Evolutionary conservation across 257 asterid species (phyloP), one percentile per base, ranked within the genome.

Genomic region (Jacaranda copaia): DNA sequence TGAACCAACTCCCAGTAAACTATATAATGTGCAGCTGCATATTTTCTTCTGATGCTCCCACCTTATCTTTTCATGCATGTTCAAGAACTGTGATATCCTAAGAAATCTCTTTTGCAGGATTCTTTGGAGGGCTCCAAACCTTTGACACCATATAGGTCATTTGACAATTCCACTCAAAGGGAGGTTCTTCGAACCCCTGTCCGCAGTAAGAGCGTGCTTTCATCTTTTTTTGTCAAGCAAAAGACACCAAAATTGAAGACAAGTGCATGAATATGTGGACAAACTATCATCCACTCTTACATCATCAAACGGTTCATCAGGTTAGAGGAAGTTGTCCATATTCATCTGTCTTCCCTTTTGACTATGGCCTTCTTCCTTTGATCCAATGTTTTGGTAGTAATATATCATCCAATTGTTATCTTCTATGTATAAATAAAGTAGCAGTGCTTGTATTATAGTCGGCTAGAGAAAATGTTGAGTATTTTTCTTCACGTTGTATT

Each of bases 171-270:
- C 49, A 69, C 78, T 38, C 88, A 77, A 46, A 77, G 79, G 68
- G 92, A 85, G 64, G 43, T 72, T 45, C 72, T 80, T 9, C 87
- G 88, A 1, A 81, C 85, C 13, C 98, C 96, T 67, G 86, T 78
- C 70, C 93, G 96, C 63, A 95, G 97, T 76, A 91, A 79, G 85
- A 90, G 97, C 16, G 48, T 93, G 79, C 87, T 95, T 53, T 89
- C 99, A 0, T 74, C 96, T 64, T 89, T 93, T 88, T 95, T 93
- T 80, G 90, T 87, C 79, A 94, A 92, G 87, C 93, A 91, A 55
- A 94, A 94, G 94, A 81, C 92, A 5, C 83, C 80, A 12, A 92
- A 87, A 79, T 43, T 89, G 78, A 89, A 80, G 88, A 72, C 87
- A 18, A 76, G 55, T 51, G 77, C 84, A 25, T 78, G 80, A 82